Conservation (phyloP, 352 stramenopile species). For the Thraustochytrium sp. region DNA sequence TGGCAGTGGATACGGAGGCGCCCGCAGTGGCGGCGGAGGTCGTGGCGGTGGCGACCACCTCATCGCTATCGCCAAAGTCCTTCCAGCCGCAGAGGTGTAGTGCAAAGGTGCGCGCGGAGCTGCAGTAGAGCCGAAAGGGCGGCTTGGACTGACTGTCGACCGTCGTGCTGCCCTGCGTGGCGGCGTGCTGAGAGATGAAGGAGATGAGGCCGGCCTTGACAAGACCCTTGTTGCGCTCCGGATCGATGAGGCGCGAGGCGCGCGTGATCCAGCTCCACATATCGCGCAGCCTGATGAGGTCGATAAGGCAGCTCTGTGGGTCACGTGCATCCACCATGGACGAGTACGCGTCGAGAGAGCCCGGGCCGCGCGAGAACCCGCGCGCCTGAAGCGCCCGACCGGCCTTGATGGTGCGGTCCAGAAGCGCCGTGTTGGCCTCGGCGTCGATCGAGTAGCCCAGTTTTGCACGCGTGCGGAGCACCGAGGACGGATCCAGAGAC, state of each 20-base stretch:
- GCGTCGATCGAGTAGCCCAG: constrained; percentile 5
- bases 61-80: constrained; percentile 57
- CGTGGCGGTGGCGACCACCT: not conserved
- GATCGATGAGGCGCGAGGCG: not conserved
- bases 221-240: not conserved
- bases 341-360: not conserved
- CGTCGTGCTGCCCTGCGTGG: constrained; percentile 61
- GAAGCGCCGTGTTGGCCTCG: not conserved
- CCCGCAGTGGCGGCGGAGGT: not conserved
- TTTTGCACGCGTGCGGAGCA: not conserved
- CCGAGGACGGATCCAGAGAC: not conserved
- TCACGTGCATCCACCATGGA: constrained; percentile 48
- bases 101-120: constrained; percentile 58
- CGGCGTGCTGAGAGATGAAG: constrained; percentile 57
- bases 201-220: constrained; percentile 50
- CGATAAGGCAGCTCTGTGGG: constrained; percentile 54
- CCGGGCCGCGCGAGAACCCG: not conserved
- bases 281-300: constrained; percentile 9
- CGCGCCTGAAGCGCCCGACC: not conserved
- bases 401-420: not conserved
- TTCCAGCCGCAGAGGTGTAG: constrained; percentile 52
- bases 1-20: not conserved
- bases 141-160: not conserved
- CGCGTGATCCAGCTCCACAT: constrained; percentile 32
- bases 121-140: constrained; percentile 55